Percentiles rank a stretch among this genome's conserved stretches.
These are phyloP conservation scores for Asclepias syriaca DNA, from an alignment of 257 asterid genomes.

Conservation along the genomic window DNA sequence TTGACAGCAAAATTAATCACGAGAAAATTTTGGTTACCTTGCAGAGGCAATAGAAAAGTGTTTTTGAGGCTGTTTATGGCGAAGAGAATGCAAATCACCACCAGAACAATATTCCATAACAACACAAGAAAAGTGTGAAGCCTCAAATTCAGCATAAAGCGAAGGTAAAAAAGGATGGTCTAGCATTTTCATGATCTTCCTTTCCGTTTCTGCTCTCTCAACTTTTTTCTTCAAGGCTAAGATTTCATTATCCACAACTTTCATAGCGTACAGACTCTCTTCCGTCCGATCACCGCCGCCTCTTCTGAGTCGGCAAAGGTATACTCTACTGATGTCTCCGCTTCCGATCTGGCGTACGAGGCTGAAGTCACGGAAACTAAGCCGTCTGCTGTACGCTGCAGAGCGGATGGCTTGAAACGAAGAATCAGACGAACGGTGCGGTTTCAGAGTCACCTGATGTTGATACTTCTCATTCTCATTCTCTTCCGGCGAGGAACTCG, in stretches of 20 bases:
- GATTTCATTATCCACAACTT: conserved; percentile 72
- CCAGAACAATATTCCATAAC: conserved; percentile 85
- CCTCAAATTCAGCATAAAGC: conserved; percentile 69
- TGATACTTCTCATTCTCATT: no score
- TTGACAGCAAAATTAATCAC: neutral
- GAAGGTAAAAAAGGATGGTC: conserved; percentile 85
- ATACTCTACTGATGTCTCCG: conserved; percentile 82
- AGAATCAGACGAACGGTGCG: conserved; percentile 77
- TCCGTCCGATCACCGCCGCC: conserved; percentile 22
- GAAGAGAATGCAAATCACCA: conserved; percentile 80
- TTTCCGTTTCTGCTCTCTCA: conserved; percentile 77
- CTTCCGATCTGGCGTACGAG: conserved; percentile 76
- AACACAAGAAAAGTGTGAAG: conserved; percentile 66
- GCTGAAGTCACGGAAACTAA: conserved; percentile 59
- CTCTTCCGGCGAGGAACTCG: conserved; percentile 46
- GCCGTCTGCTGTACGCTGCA: conserved; percentile 17
- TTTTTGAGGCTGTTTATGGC: conserved; percentile 66
- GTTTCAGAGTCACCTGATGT: conserved; percentile 32
- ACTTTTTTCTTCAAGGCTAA: conserved; percentile 68
- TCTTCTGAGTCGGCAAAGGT: conserved; percentile 38
- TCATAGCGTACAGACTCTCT: conserved; percentile 65
- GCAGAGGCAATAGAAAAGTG: conserved; percentile 67
- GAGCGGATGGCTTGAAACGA: conserved; percentile 42
- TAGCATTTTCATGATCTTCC: conserved; percentile 59
- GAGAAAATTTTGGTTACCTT: conserved; percentile 36